phyloP scores from a whole-genome alignment of 805 yeast species.

The Grigorovia humatica region DNA sequence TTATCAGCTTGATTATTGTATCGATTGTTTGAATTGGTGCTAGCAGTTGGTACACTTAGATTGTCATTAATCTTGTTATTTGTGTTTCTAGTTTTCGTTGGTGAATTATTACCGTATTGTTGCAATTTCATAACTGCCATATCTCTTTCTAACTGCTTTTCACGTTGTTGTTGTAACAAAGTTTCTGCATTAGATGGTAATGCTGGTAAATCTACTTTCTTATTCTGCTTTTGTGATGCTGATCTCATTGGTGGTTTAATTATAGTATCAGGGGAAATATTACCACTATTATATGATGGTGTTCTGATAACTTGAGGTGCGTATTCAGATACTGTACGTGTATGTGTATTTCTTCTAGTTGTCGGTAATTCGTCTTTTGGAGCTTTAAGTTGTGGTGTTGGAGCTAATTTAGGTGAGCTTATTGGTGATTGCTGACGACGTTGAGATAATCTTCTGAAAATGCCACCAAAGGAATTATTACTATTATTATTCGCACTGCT shows the following conservation, averaged over 20 bases:
- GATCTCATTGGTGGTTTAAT: constrained; percentile 18
- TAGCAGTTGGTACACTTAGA: background rate
- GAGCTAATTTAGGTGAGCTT: constrained; percentile 3
- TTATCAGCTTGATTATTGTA: background rate
- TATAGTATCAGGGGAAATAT: constrained; percentile 2
- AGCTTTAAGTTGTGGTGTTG: constrained; percentile 7
- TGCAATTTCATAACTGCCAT: constrained; percentile 12
- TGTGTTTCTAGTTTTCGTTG: background rate
- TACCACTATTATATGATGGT: constrained; percentile 25
- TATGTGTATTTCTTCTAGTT: constrained; percentile 17
- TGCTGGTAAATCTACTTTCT: constrained; percentile 24
- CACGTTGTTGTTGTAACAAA: constrained; percentile 25
- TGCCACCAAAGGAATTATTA: constrained; percentile 22
- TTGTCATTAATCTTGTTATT: background rate
- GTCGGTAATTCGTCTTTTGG: constrained; percentile 1
- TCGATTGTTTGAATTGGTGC: background rate
- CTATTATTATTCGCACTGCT: constrained; percentile 16
- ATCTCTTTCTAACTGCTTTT: constrained; percentile 14
- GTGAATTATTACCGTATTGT: constrained; percentile 1
- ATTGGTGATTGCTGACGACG: constrained; percentile 15
- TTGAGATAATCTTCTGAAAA: constrained; percentile 29
- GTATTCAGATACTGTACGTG: constrained; percentile 33
- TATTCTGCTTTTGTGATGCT: constrained; percentile 20
- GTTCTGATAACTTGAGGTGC: constrained; percentile 18
- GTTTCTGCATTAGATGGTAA: constrained; percentile 28